A percentile compares a stretch with the other conserved stretches of the same genome.
These are phyloP conservation scores for Draba incana DNA, from an alignment of 345 rosid genomes.

Conservation along the genomic window DNA sequence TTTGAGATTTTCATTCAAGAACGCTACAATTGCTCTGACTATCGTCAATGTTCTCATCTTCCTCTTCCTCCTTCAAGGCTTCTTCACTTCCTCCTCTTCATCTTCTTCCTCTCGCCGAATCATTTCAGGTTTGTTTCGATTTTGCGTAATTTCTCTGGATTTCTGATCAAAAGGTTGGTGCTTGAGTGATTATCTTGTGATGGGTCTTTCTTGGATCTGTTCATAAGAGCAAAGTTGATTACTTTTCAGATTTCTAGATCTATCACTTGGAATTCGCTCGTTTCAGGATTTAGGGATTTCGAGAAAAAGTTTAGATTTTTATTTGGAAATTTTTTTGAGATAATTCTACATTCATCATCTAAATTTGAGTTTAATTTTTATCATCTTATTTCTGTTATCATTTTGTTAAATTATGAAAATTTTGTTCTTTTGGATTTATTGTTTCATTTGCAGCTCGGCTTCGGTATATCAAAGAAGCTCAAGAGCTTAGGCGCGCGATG, in stretches of 20 bases:
- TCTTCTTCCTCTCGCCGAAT: conserved; percentile 46
- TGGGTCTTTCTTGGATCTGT: conserved; percentile 32
- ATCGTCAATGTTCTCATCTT: conserved; percentile 56
- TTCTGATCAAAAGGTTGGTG: conserved; percentile 22
- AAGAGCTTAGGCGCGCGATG: conserved; percentile 81
- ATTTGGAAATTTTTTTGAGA: neutral
- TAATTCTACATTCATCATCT: neutral
- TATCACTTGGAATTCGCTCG: conserved; percentile 1
- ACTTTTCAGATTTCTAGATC: conserved; percentile 2
- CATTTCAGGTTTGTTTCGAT: conserved; percentile 50
- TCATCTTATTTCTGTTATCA: neutral
- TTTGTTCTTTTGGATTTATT: neutral
- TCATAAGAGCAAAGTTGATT: neutral
- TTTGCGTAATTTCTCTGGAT: neutral
- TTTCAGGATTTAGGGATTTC: neutral
- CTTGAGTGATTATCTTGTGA: conserved; percentile 21
- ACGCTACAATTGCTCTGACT: conserved; percentile 68
- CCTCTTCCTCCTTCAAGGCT: conserved; percentile 65
- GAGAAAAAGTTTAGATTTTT: neutral
- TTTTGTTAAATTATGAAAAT: neutral
- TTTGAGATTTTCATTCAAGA: conserved; percentile 73
- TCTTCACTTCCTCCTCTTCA: conserved; percentile 51
- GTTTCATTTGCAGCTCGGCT: conserved; percentile 54
- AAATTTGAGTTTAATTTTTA: neutral
- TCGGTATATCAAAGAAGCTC: conserved; percentile 69